Evolutionary conservation across 2,329 filamentous ascomycete species (phyloP).

Genomic region (Alternaria consortialis): DNA sequence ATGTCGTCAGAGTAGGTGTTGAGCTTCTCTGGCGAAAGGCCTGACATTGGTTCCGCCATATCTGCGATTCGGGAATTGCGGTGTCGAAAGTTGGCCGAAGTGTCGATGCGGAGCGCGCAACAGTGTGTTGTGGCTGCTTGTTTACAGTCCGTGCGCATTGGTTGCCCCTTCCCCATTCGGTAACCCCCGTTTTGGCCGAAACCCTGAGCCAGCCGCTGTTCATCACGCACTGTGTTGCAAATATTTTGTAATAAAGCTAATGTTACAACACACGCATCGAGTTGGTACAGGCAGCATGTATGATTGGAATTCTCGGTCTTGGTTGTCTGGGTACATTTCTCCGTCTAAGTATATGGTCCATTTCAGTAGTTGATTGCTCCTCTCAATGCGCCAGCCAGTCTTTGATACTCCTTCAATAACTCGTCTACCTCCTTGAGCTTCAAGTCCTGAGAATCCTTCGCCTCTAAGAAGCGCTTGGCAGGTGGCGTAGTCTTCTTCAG

Average conservation of each 20-base stretch:
- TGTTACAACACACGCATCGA: background rate
- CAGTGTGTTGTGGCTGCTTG: conserved; percentile 25
- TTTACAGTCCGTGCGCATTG: conserved; percentile 22
- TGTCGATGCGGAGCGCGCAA: conserved; percentile 20
- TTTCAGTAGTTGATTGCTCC: conserved; percentile 51
- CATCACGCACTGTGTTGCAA: background rate
- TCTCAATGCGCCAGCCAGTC: conserved; percentile 56
- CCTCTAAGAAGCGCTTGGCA: conserved; percentile 58
- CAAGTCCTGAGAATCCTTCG: conserved; percentile 56
- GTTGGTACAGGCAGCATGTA: background rate
- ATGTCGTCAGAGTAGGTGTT: conserved; percentile 34
- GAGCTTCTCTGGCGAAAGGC: conserved; percentile 42
- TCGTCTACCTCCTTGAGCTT: conserved; percentile 60
- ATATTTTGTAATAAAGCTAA: background rate
- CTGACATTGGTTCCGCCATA: conserved; percentile 47
- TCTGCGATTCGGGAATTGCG: conserved; percentile 14
- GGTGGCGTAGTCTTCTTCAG: conserved; percentile 58
- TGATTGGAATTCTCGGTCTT: background rate
- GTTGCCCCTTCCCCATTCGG: conserved; percentile 21
- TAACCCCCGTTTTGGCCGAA: conserved; percentile 19
- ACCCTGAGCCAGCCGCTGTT: background rate
- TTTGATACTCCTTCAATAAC: conserved; percentile 54
- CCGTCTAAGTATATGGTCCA: background rate
- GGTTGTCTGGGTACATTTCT: background rate
- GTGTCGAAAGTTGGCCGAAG: conserved; percentile 24